Conservation (phyloP, 768 basidiomycete genomes). For the Panaeolus cyanescens region DNA sequence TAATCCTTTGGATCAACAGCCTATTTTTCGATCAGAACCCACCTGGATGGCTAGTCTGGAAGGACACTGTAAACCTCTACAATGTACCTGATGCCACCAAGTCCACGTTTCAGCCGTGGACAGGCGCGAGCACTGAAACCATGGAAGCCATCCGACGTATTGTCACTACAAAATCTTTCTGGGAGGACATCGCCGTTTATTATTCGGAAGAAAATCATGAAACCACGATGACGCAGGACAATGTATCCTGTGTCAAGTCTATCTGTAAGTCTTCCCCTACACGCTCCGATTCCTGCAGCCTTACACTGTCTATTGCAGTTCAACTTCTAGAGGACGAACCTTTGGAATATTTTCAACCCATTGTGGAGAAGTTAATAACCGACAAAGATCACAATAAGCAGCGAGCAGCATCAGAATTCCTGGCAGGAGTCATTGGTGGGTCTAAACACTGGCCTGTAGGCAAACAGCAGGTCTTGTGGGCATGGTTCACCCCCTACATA, state of each 20-base stretch:
- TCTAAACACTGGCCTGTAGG: conserved; percentile 84
- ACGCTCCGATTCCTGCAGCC: not conserved
- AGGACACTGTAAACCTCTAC: conserved; percentile 44
- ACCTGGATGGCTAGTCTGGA: conserved; percentile 75
- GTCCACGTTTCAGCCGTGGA: conserved; percentile 64
- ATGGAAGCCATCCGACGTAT: conserved; percentile 51
- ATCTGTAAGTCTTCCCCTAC: conserved; percentile 52
- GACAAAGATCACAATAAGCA: conserved; percentile 86
- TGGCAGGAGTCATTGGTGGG: conserved; percentile 74
- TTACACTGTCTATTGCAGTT: conserved; percentile 39
- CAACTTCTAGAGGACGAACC: conserved; percentile 80
- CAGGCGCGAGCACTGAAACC: conserved; percentile 49
- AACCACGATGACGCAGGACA: conserved; percentile 63
- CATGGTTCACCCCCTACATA: conserved; percentile 76
- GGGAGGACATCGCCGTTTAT: conserved; percentile 67
- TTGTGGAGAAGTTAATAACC: conserved; percentile 61
- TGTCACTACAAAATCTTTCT: conserved; percentile 54
- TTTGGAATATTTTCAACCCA: conserved; percentile 60
- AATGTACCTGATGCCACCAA: conserved; percentile 44
- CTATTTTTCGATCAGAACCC: conserved; percentile 56
- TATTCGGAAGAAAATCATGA: conserved; percentile 82
- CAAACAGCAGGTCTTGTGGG: conserved; percentile 73
- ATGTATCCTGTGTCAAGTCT: conserved; percentile 73
- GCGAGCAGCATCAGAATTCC: conserved; percentile 81
- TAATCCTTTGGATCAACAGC: conserved; percentile 29